These are phyloP conservation scores for Scedosporium boydii DNA, from an alignment of 2,329 filamentous ascomycete species.

Conservation along the genomic window DNA sequence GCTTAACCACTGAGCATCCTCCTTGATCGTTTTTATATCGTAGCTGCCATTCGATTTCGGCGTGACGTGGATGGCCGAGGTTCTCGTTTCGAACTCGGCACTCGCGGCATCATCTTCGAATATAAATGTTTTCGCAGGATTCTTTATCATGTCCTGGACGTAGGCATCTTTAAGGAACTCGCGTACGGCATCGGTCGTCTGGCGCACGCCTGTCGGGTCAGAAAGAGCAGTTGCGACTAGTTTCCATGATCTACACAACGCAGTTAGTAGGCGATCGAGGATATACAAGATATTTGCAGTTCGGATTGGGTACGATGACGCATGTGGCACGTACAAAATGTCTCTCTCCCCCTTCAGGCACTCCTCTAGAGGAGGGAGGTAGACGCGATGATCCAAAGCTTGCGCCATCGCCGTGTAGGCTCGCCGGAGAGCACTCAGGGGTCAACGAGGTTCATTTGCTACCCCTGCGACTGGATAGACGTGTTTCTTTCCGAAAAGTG, in stretches of 20 bases:
- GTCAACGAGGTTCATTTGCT: conserved; percentile 2
- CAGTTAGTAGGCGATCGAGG: background rate
- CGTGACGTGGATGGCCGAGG: conserved; percentile 75
- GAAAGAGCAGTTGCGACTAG: conserved; percentile 44
- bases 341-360: conserved; percentile 73
- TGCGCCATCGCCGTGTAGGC: conserved; percentile 51
- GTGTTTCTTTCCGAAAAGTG: background rate
- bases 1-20: conserved; percentile 79
- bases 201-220: conserved; percentile 47
- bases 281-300: background rate
- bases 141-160: conserved; percentile 57
- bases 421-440: conserved; percentile 1
- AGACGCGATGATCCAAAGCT: conserved; percentile 58
- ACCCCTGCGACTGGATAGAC: background rate
- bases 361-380: conserved; percentile 77
- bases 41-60: conserved; percentile 57
- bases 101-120: conserved; percentile 54
- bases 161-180: conserved; percentile 63
- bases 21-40: conserved; percentile 71
- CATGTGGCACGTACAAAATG: conserved; percentile 57
- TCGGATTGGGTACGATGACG: background rate
- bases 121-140: conserved; percentile 60
- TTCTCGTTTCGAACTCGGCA: conserved; percentile 71
- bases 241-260: conserved; percentile 46
- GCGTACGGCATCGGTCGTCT: conserved; percentile 44